Evolutionary conservation across 257 asterid genomes (phyloP).

Genomic region (Gentiana straminea): DNA sequence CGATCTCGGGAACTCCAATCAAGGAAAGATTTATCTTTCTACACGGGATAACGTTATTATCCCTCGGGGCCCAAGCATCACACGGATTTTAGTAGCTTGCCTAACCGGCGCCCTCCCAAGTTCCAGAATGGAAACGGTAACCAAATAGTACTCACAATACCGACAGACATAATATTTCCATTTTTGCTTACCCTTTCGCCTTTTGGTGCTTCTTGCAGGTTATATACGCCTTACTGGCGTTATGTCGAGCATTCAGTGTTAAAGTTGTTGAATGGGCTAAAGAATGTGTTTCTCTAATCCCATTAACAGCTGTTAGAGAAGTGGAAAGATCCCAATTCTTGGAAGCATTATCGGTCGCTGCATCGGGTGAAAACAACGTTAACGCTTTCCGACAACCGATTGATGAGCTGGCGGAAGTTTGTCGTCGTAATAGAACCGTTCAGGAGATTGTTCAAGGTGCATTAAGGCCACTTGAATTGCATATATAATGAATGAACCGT

Average conservation of each 20-base stretch:
- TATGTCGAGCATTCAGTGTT: conserved; percentile 61
- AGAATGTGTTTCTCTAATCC: conserved; percentile 62
- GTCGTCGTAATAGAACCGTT: conserved; percentile 87
- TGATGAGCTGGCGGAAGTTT: conserved; percentile 88
- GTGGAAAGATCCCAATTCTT: conserved; percentile 61
- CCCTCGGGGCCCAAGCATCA: conserved; percentile 67
- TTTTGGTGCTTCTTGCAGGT: conserved; percentile 33
- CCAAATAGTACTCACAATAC: conserved; percentile 1
- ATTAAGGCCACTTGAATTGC: conserved; percentile 80
- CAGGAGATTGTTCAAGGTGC: conserved; percentile 97
- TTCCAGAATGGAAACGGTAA: conserved; percentile 86
- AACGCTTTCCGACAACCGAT: conserved; percentile 60
- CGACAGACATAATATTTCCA: no score
- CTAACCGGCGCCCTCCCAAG: conserved; percentile 92
- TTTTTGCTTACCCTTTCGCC: background rate
- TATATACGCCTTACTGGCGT: conserved; percentile 63
- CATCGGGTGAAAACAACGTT: conserved; percentile 37
- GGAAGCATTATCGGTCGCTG: conserved; percentile 71
- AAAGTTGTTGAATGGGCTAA: conserved; percentile 83
- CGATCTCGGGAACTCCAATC: conserved; percentile 62
- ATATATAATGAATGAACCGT: conserved; percentile 15
- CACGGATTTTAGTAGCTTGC: conserved; percentile 78
- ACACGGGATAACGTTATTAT: conserved; percentile 68
- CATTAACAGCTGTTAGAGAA: conserved; percentile 75
- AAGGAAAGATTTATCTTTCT: conserved; percentile 48